Conservation (phyloP, 306 rosid species). For the Quercus suber region DNA sequence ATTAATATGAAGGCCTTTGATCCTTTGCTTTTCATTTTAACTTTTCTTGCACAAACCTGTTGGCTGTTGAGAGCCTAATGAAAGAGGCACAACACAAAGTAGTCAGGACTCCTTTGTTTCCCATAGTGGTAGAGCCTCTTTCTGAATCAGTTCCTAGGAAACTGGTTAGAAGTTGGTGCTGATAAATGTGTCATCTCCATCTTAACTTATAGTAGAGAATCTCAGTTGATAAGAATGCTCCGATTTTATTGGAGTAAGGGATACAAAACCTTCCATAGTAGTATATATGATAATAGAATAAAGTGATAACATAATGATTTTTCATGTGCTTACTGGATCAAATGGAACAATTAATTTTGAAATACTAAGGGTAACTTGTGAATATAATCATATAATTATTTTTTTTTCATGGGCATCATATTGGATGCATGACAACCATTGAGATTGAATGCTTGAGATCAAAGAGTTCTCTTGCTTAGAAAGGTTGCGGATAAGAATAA, state of each 20-base stretch:
- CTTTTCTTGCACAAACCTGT: background rate
- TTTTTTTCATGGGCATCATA: background rate
- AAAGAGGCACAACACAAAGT: background rate
- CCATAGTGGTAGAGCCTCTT: background rate
- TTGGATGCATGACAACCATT: background rate
- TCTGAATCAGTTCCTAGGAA: background rate
- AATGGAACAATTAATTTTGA: no score
- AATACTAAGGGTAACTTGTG: background rate
- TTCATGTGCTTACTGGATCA: no score
- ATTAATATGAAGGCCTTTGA: background rate
- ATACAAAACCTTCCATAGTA: no score
- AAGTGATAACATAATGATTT: no score
- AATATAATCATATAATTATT: background rate
- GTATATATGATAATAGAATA: no score
- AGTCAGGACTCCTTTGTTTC: background rate
- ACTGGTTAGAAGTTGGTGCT: background rate
- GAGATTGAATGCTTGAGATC: background rate
- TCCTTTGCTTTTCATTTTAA: background rate
- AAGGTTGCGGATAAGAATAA: background rate
- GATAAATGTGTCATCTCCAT: background rate
- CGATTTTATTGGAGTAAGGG: background rate
- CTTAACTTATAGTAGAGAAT: background rate
- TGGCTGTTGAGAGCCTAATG: background rate
- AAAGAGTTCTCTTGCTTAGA: background rate
- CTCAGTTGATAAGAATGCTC: background rate